Evolutionary conservation across 805 yeast species (phyloP).

Genomic region (Pichia gijzeniarum): DNA sequence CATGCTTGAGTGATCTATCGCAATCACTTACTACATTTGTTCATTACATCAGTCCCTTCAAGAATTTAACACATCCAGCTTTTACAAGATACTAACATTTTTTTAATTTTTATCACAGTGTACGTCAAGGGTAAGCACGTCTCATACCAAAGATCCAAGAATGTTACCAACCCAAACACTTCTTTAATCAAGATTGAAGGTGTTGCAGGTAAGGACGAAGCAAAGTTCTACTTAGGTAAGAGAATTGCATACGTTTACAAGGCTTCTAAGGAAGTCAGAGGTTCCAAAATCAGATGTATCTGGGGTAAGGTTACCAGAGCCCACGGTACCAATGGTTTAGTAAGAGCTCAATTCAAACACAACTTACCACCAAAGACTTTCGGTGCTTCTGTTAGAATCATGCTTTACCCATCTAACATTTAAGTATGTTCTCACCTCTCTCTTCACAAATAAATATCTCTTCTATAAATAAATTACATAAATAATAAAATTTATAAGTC

Average conservation of each 20-base stretch:
- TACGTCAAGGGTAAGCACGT: slow-evolving; percentile 99
- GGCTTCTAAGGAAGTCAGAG: slow-evolving; percentile 96
- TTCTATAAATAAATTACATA: slow-evolving; percentile 15
- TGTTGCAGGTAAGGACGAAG: slow-evolving; percentile 85
- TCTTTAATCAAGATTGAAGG: slow-evolving; percentile 97
- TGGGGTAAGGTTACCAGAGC: slow-evolving; percentile 99
- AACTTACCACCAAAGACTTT: slow-evolving; percentile 99
- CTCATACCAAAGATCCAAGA: slow-evolving; percentile 99
- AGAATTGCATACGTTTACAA: slow-evolving; percentile 99
- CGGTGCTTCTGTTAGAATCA: slow-evolving; percentile 99
- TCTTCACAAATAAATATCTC: slow-evolving; percentile 8
- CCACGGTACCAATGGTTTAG: slow-evolving; percentile 97
- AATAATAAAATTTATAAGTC: slow-evolving; percentile 14
- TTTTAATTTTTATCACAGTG: slow-evolving; percentile 40
- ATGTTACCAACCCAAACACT: slow-evolving; percentile 95
- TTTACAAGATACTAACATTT: slow-evolving; percentile 19
- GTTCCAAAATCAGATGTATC: slow-evolving; percentile 98
- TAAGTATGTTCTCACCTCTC: slow-evolving; percentile 35
- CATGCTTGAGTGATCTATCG: no score
- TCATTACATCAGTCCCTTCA: no score
- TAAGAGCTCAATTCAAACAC: slow-evolving; percentile 98
- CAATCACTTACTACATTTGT: no score
- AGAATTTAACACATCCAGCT: no score
- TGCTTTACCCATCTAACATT: slow-evolving; percentile 99
- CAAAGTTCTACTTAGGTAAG: slow-evolving; percentile 99